Percentiles rank a stretch among this genome's conserved stretches.
Evolutionary conservation across 192 early-diverging fungal genomes (phyloP).

Genomic region (Radiomyces spectabilis): DNA sequence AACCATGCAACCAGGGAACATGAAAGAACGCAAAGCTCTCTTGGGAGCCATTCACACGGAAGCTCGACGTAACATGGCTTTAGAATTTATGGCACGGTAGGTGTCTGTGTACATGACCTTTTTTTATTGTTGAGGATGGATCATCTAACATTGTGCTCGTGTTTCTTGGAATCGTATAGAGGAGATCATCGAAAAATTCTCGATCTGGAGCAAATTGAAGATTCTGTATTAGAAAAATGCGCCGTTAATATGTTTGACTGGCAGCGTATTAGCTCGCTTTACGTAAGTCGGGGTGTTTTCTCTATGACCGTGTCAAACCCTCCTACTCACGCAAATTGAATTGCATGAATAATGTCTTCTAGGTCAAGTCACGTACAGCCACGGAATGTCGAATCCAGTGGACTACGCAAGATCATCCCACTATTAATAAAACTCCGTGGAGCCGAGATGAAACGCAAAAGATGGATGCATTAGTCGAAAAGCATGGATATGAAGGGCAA

Average conservation of each 20-base stretch:
- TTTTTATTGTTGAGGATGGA: not conserved
- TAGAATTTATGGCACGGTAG: slow-evolving; percentile 10
- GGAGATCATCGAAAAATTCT: not conserved
- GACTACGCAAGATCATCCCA: slow-evolving; percentile 71
- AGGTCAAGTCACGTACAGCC: slow-evolving; percentile 51
- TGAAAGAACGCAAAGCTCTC: slow-evolving; percentile 3
- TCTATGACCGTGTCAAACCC: not conserved
- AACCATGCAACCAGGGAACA: too few species aligned
- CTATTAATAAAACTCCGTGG: slow-evolving; percentile 68
- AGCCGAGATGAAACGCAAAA: slow-evolving; percentile 42
- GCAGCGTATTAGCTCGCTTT: not conserved
- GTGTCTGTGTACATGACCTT: not conserved
- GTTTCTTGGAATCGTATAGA: not conserved
- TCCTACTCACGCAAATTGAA: not conserved
- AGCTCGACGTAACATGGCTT: slow-evolving; percentile 7
- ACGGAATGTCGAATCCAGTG: slow-evolving; percentile 76
- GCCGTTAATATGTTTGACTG: not conserved
- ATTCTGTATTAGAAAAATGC: not conserved
- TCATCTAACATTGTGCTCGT: not conserved
- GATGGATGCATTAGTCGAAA: slow-evolving; percentile 37
- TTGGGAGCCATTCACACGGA: slow-evolving; percentile 8
- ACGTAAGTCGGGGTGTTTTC: not conserved
- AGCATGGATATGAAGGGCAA: slow-evolving; percentile 38
- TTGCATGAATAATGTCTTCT: not conserved
- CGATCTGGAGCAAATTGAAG: not conserved